Percentiles rank a stretch among this genome's conserved stretches.
phyloP scores from a whole-genome alignment of 164 flowering plant species.

The Chimonanthus praecox region DNA sequence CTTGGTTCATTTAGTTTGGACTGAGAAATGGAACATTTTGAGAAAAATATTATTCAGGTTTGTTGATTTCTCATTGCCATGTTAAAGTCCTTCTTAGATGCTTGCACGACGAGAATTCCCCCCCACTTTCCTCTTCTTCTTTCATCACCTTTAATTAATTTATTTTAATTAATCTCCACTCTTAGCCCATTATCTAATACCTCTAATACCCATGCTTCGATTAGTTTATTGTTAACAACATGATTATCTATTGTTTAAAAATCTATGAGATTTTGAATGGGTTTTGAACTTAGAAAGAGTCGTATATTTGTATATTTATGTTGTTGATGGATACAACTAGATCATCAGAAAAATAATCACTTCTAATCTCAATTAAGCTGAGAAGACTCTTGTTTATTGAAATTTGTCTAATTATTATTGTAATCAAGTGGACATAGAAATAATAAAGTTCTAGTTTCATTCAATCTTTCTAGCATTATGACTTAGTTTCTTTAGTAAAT shows the following conservation, averaged over 20 bases:
- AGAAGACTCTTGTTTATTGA: too few species aligned
- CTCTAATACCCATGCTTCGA: background rate
- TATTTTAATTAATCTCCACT: background rate
- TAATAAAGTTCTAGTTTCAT: too few species aligned
- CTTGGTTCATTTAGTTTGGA: background rate
- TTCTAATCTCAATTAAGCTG: too few species aligned
- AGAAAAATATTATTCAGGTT: background rate
- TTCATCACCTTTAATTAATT: too few species aligned
- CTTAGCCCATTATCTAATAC: background rate
- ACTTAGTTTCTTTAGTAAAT: too few species aligned
- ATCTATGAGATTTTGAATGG: too few species aligned
- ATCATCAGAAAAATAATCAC: background rate
- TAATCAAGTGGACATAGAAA: too few species aligned
- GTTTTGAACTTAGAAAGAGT: background rate
- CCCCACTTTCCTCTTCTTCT: background rate
- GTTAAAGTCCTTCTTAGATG: background rate
- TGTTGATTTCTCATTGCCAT: slow-evolving; percentile 1
- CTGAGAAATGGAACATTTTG: background rate
- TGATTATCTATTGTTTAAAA: background rate
- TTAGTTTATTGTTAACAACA: background rate
- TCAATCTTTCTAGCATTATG: too few species aligned
- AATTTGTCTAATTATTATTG: too few species aligned
- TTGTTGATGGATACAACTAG: background rate
- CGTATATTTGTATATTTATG: background rate
- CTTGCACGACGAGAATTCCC: background rate